Base-by-base conservation (phyloP, 495 filamentous ascomycete species). In the Staphylotrichum tortipilum region DNA sequence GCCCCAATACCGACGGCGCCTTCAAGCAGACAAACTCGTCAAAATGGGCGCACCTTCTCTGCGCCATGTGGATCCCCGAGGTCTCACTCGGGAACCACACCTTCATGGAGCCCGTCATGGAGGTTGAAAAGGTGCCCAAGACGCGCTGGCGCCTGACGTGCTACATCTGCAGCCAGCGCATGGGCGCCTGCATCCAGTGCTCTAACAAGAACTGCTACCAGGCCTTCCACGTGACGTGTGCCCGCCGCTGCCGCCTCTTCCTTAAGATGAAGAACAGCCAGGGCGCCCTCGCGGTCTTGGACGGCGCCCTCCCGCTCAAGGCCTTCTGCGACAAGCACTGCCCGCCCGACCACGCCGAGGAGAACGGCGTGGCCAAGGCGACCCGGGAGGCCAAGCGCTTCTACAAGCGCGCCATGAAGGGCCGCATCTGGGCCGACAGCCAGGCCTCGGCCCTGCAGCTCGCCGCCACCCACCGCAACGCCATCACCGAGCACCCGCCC, bases 181-280 rank as follows among this genome's bases (percentile, higher is more conserved):
- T 97, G 92, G 92, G 92, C 21, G 91, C 92, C 30, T 96, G 91
- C 55, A 94, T 99, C 48, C 92, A 99, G 68, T 99, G 92, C 68
- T 89, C 89, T 47, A 96, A 97, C 69, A 97, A 95, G 64, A 85
- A 82, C 50, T 99, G 92, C 66, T 99, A 90, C 60, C 81, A 88
- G 59, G 92, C 92, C n/a, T 99, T 97, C 68, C 92, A 99, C 66
- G 92, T 97, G 24, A 96, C 91, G 5, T 99, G 92, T 62, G 92
- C 91, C 10, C 81, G 94, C 33, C 76, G 88, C 53, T 86, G 89
- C 31, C 82, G 85, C 52, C 80, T 99, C 0, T 95, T 86, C 63
- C 72, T 99, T 49, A 94, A 91, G 72, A 97, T 96, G 91, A 97
- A 96, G 67, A 87, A 88, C 40, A 83, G 78, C 39, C 86, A 92